Evolutionary conservation across 495 filamentous ascomycete species (phyloP).

Genomic region (Penicillium taxi): DNA sequence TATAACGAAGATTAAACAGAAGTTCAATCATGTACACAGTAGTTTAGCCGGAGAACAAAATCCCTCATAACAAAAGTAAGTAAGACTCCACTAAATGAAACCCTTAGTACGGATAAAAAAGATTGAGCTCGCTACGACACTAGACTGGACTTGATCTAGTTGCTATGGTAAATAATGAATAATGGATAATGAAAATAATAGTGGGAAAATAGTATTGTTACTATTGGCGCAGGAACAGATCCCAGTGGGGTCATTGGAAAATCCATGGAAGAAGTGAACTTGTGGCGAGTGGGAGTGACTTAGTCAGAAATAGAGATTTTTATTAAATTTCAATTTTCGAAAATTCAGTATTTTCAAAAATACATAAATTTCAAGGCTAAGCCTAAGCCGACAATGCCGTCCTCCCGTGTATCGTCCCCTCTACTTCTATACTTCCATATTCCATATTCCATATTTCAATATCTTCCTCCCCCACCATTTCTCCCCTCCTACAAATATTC

Average conservation of each 20-base stretch:
- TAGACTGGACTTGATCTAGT: no score
- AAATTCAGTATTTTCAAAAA: not conserved
- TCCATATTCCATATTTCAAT: slow-evolving; percentile 8
- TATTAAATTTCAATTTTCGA: not conserved
- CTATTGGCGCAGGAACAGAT: slow-evolving; percentile 17
- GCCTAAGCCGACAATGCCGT: slow-evolving; percentile 20
- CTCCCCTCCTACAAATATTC: not conserved
- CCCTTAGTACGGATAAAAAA: slow-evolving; percentile 3
- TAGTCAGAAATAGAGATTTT: slow-evolving; percentile 2
- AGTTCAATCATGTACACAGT: not conserved
- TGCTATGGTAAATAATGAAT: not conserved
- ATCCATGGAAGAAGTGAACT: slow-evolving; percentile 2
- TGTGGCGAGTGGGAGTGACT: slow-evolving; percentile 2
- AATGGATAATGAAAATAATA: slow-evolving; percentile 3
- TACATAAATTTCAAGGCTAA: slow-evolving; percentile 12
- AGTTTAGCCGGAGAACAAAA: slow-evolving; percentile 25
- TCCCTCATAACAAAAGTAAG: slow-evolving; percentile 21
- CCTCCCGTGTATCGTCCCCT: slow-evolving; percentile 20
- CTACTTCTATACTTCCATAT: slow-evolving; percentile 3
- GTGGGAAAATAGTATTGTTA: not conserved
- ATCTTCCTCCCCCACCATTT: not conserved
- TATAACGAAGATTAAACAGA: not conserved
- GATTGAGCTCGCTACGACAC: no score
- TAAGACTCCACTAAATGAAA: slow-evolving; percentile 9
- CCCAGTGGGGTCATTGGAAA: not conserved